These are phyloP conservation scores for Trichocladium uniseriatum DNA, from an alignment of 495 filamentous ascomycete genomes.

Conservation along the genomic window DNA sequence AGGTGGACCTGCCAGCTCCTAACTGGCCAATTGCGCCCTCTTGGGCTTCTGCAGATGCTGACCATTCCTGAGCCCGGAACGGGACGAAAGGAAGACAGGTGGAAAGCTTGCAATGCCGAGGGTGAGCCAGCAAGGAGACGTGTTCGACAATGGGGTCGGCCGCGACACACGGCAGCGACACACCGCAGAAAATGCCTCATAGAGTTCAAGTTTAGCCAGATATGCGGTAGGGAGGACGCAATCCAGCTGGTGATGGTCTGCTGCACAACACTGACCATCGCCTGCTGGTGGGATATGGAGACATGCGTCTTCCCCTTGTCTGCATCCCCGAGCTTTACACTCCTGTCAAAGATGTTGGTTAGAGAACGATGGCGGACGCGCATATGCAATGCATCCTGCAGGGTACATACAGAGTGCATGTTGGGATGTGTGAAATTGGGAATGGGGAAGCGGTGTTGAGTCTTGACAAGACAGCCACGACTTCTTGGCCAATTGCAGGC, in stretches of 20 bases:
- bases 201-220: neutral
- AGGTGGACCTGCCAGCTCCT: no score
- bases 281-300: neutral
- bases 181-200: constrained; percentile 21
- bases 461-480: neutral
- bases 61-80: constrained; percentile 3
- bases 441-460: neutral
- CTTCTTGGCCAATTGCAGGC: neutral
- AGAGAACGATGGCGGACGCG: no score
- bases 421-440: neutral
- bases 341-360: no score
- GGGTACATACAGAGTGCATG: neutral
- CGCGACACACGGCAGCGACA: no score
- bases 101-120: neutral
- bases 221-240: no score
- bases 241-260: constrained; percentile 1
- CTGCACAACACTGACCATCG: constrained; percentile 12
- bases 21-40: neutral
- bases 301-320: no score
- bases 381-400: constrained; percentile 11
- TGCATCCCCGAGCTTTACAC: no score
- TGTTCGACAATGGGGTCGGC: no score
- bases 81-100: constrained; percentile 2
- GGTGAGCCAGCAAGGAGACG: no score
- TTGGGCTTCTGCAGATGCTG: neutral